phyloP scores from a whole-genome alignment of 2,329 filamentous ascomycete genomes.

The Trichoderma hamatum region DNA sequence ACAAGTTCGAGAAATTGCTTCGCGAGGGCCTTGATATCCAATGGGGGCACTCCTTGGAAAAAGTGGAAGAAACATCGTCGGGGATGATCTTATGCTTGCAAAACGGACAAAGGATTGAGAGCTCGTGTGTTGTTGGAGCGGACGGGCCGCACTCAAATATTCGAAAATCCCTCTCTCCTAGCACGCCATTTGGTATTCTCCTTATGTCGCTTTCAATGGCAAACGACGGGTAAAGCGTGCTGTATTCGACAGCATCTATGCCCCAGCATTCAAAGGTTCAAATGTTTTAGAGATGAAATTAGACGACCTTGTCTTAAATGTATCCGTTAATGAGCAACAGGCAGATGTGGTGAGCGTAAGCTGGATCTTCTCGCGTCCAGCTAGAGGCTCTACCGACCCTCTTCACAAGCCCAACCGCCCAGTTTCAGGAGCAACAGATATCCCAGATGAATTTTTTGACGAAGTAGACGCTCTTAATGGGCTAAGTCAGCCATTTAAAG shows the following conservation, averaged over 20 bases:
- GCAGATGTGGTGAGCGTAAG: constrained; percentile 18
- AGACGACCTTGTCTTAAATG: constrained; percentile 13
- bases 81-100: constrained; percentile 13
- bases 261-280: constrained; percentile 16
- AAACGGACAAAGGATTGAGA: constrained; percentile 16
- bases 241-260: constrained; percentile 23
- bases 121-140: constrained; percentile 6
- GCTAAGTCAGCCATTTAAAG: constrained; percentile 20
- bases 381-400: constrained; percentile 17
- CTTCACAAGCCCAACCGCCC: constrained; percentile 28
- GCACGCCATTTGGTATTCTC: constrained; percentile 18
- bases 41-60: constrained; percentile 18
- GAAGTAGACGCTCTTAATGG: constrained; percentile 3
- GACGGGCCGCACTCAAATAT: constrained; percentile 23
- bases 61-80: constrained; percentile 8
- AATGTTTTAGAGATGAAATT: constrained; percentile 20
- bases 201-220: constrained; percentile 27
- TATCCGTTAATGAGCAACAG: constrained; percentile 23
- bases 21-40: constrained; percentile 22
- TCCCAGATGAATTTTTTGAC: constrained; percentile 26
- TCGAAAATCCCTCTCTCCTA: constrained; percentile 25
- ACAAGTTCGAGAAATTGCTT: constrained; percentile 23
- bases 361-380: constrained; percentile 26
- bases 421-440: constrained; percentile 23
- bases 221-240: constrained; percentile 20